These are phyloP conservation scores for Calonectria montana DNA, from an alignment of 2,329 filamentous ascomycete species.

Conservation along the genomic window DNA sequence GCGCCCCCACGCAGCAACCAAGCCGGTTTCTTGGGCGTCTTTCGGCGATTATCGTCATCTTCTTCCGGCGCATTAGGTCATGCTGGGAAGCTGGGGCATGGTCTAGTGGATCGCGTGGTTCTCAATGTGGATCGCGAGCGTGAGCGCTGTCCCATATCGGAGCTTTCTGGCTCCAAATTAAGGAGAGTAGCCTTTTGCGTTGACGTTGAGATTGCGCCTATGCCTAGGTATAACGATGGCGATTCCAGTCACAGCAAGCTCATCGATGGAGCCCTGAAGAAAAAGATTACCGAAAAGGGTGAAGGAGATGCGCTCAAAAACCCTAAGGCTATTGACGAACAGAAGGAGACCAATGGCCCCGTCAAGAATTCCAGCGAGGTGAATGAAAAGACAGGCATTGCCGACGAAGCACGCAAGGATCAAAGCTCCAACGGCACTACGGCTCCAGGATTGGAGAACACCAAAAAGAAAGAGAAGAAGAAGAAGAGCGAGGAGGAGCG, in stretches of 20 bases:
- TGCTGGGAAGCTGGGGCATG: constrained; percentile 60
- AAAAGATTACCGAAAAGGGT: constrained; percentile 73
- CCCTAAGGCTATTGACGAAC: constrained; percentile 67
- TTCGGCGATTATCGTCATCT: constrained; percentile 84
- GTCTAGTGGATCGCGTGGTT: constrained; percentile 81
- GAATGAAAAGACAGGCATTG: constrained; percentile 52
- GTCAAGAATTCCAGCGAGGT: constrained; percentile 56
- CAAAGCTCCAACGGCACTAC: constrained; percentile 39
- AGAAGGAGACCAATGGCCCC: constrained; percentile 50
- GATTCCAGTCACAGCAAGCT: constrained; percentile 54
- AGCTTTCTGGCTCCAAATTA: constrained; percentile 84
- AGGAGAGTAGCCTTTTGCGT: constrained; percentile 94
- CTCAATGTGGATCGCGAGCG: constrained; percentile 87
- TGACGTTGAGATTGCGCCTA: constrained; percentile 94
- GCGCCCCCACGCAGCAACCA: constrained; percentile 77
- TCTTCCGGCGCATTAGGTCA: constrained; percentile 49
- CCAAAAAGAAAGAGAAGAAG: constrained; percentile 93
- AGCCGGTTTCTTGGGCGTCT: constrained; percentile 82
- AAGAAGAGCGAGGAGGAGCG: constrained; percentile 93
- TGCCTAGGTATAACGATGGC: constrained; percentile 79
- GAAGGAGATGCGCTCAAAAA: constrained; percentile 82
- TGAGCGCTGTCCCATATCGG: constrained; percentile 81
- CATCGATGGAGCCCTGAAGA: constrained; percentile 67
- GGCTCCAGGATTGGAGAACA: constrained; percentile 49
- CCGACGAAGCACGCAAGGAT: constrained; percentile 40